Percentiles rank a stretch among this genome's conserved stretches.
phyloP scores from a whole-genome alignment of 169 alveolate genomes.

The Amoebophrya sp. region DNA sequence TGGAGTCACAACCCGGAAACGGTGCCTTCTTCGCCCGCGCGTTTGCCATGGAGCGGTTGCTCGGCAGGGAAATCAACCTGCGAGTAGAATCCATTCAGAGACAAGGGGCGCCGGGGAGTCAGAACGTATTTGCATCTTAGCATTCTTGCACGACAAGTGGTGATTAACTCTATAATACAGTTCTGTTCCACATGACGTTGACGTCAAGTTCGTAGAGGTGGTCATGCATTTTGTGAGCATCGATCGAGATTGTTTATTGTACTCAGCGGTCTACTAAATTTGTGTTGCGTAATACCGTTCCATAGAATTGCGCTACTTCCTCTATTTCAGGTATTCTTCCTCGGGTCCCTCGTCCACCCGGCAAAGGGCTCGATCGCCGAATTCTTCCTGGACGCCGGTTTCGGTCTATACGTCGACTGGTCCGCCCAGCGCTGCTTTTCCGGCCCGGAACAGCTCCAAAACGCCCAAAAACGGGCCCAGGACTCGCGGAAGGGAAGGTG shows the following conservation, averaged over 20 bases:
- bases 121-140: background rate
- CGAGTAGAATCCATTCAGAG: background rate
- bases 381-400: background rate
- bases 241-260: too few relatives aligned
- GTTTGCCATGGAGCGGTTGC: background rate
- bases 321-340: background rate
- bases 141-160: too few relatives aligned
- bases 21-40: conserved; percentile 16
- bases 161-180: too few relatives aligned
- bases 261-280: too few relatives aligned
- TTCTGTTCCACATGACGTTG: too few relatives aligned
- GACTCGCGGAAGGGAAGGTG: background rate
- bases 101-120: background rate
- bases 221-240: too few relatives aligned
- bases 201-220: too few relatives aligned
- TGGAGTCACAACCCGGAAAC: background rate
- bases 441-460: background rate
- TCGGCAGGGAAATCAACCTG: background rate
- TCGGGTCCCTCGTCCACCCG: conserved; percentile 20
- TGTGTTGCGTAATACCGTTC: too few relatives aligned
- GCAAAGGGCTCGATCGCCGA: background rate
- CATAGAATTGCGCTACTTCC: too few relatives aligned
- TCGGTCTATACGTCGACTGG: background rate
- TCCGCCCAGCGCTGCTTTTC: background rate
- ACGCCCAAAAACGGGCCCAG: background rate